phyloP scores from a whole-genome alignment of 345 rosid species.

The Populus tremula region DNA sequence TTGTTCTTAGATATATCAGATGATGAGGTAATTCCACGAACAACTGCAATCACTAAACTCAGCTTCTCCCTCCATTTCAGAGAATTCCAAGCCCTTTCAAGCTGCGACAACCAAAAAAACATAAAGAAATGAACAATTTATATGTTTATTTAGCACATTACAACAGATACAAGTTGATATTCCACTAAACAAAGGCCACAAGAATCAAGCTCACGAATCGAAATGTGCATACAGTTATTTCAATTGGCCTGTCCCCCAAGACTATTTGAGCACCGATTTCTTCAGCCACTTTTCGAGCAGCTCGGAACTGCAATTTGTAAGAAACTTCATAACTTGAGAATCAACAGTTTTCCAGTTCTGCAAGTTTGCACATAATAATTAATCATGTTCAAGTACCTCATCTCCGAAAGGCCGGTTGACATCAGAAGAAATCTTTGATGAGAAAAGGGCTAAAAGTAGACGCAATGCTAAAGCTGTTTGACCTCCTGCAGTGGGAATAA shows the following conservation, averaged over 20 bases:
- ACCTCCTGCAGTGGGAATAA: constrained; percentile 50
- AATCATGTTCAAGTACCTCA: constrained; percentile 45
- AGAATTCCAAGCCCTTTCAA: constrained; percentile 80
- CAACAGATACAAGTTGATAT: neutral
- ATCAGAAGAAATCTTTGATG: constrained; percentile 74
- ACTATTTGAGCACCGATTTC: constrained; percentile 90
- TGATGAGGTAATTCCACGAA: constrained; percentile 59
- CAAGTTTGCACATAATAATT: neutral
- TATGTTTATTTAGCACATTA: neutral
- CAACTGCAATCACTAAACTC: constrained; percentile 42
- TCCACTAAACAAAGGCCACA: neutral
- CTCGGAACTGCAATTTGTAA: constrained; percentile 57
- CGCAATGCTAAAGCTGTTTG: constrained; percentile 85
- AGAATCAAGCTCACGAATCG: neutral
- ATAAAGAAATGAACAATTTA: neutral
- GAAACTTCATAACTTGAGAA: neutral
- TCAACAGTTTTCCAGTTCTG: neutral
- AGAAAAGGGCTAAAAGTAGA: constrained; percentile 73
- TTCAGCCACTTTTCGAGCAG: constrained; percentile 72
- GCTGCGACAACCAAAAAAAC: constrained; percentile 34
- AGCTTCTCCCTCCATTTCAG: constrained; percentile 55
- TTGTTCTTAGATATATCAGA: constrained; percentile 33
- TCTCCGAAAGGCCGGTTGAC: constrained; percentile 75
- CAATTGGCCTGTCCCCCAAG: constrained; percentile 84
- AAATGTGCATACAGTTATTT: constrained; percentile 56